Conservation (phyloP, 768 basidiomycete species). For the Lactifluus rugatus region DNA sequence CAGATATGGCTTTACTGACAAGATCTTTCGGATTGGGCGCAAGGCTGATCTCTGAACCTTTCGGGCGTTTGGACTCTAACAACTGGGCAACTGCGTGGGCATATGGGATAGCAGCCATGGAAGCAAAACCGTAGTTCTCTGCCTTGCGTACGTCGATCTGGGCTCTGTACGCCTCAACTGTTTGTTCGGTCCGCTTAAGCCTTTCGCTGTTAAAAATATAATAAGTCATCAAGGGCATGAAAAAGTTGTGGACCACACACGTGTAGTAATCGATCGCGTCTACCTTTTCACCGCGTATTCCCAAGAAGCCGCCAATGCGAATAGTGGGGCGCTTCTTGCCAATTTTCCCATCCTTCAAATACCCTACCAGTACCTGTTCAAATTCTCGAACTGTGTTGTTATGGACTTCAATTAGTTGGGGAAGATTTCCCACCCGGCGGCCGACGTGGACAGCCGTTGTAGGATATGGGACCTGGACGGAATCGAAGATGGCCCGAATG, state of each 20-base stretch:
- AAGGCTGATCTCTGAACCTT: conserved; percentile 58
- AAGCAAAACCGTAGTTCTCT: conserved; percentile 88
- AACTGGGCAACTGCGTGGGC: conserved; percentile 77
- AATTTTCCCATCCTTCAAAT: conserved; percentile 74
- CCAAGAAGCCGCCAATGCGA: conserved; percentile 66
- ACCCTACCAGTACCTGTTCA: conserved; percentile 80
- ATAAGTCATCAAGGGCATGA: background rate
- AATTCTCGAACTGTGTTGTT: conserved; percentile 92
- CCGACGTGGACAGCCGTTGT: conserved; percentile 88
- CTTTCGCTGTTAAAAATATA: conserved; percentile 28
- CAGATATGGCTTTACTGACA: conserved; percentile 32
- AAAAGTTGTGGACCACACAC: conserved; percentile 35
- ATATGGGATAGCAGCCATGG: conserved; percentile 80
- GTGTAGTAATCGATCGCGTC: conserved; percentile 94
- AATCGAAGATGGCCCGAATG: conserved; percentile 63
- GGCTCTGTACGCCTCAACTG: conserved; percentile 62
- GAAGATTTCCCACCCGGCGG: conserved; percentile 77
- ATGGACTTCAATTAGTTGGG: conserved; percentile 84
- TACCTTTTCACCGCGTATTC: conserved; percentile 73
- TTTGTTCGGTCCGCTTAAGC: conserved; percentile 54
- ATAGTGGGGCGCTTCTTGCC: conserved; percentile 77
- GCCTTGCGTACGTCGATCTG: conserved; percentile 67
- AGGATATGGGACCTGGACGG: conserved; percentile 68
- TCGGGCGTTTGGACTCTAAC: conserved; percentile 57
- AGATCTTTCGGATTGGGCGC: conserved; percentile 90